Base-by-base conservation (phyloP, 305 asterid genomes). In the Fraxinus sp. region DNA sequence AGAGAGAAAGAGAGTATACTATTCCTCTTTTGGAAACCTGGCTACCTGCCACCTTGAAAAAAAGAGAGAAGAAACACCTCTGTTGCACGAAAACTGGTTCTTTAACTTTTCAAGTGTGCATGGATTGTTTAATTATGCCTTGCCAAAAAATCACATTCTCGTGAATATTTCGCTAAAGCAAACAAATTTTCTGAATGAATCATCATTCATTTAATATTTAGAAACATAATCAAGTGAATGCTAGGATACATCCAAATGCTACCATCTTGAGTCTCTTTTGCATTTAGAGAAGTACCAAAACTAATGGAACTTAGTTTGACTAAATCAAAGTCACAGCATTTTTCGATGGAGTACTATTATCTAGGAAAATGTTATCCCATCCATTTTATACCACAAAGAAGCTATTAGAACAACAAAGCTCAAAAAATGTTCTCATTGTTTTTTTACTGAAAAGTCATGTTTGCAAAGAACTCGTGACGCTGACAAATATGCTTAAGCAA, bases 371-470 rank as follows among this genome's bases (percentile, higher is more conserved):
- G 52, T 26, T 55, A 46, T 37, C 28, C 36, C 24, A 18, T 78
- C 74, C 75, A 76, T 77, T 49, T 26, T 81, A 71, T 78, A 84
- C 18, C 26, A 59, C 13, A 28, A 18, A 44, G 70, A 76, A 72
- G 39, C 52, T 59, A 59, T 22, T 24, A 22, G 20, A 62, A 35
- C 26, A 37, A 79, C 22, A 78, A 79, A 22, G 44, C 44, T 14
- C 44, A 70, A 14, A 30, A 30, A 22, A 32, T 13, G 75, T 28
- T 70, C 76, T 70, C 22, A 11, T 70, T 70, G n/a, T 32, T 70
- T 70, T 70, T 70, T 70, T 41, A 66, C 36, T 39, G 24, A 66
- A 35, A 75, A 35, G 52, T 6, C 32, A 62, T 22, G 36, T 16
- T 4, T 36, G 16, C 70, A 64, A 62, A 62, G 35, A 30, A 32